phyloP scores from a whole-genome alignment of 495 filamentous ascomycete genomes.

The Penicillium pancosmium region DNA sequence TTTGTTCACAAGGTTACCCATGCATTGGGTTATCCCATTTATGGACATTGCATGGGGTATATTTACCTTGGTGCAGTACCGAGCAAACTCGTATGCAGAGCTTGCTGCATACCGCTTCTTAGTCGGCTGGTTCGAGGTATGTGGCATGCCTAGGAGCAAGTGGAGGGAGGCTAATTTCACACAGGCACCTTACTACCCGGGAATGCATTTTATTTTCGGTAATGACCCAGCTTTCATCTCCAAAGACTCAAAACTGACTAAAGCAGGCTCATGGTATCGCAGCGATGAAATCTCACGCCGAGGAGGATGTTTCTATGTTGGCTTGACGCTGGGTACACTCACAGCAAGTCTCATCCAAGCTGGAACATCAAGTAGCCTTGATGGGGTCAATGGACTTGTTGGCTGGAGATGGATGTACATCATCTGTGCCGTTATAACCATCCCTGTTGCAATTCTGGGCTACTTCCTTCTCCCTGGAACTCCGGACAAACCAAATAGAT shows the following conservation, averaged over 20 bases:
- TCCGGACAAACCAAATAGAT: constrained; percentile 46
- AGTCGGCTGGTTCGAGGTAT: constrained; percentile 79
- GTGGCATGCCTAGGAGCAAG: neutral
- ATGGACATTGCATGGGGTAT: constrained; percentile 49
- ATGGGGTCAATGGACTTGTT: constrained; percentile 48
- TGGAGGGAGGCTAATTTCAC: constrained; percentile 6
- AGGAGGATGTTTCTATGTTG: constrained; percentile 52
- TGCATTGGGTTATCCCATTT: constrained; percentile 49
- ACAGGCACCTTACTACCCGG: constrained; percentile 46
- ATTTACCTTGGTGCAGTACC: constrained; percentile 50
- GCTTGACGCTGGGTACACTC: constrained; percentile 49
- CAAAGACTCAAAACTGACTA: constrained; percentile 11
- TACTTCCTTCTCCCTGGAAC: constrained; percentile 43
- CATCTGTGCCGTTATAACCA: constrained; percentile 52
- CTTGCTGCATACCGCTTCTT: constrained; percentile 71
- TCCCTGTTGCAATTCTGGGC: constrained; percentile 49
- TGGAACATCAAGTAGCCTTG: constrained; percentile 42
- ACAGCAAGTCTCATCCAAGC: constrained; percentile 56
- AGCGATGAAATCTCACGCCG: constrained; percentile 46
- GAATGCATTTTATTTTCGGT: constrained; percentile 51
- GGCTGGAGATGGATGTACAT: constrained; percentile 61
- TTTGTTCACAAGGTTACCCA: constrained; percentile 52
- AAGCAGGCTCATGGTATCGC: constrained; percentile 43
- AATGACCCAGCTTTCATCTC: constrained; percentile 46
- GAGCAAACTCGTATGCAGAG: constrained; percentile 36